These are phyloP conservation scores for Perkinsus chesapeaki DNA, from an alignment of 169 alveolate species.

Conservation along the genomic window DNA sequence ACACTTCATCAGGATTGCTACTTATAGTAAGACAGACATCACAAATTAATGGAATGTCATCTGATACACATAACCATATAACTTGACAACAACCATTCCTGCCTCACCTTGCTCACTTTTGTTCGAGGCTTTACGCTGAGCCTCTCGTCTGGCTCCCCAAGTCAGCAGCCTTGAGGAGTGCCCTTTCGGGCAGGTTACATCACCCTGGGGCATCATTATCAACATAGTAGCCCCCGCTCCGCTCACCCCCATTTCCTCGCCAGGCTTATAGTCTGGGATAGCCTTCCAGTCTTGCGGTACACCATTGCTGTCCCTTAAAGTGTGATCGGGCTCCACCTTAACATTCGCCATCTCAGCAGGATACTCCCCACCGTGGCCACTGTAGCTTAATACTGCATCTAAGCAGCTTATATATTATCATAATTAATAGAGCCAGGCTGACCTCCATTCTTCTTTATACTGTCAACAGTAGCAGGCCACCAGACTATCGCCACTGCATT, in stretches of 20 bases:
- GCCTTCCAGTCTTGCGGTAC: neutral
- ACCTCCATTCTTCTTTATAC: neutral
- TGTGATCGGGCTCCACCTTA: neutral
- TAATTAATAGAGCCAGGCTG: neutral
- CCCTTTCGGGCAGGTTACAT: neutral
- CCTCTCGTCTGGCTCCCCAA: neutral
- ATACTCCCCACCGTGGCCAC: neutral
- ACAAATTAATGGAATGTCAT: neutral
- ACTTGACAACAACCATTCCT: neutral
- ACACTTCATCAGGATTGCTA: neutral
- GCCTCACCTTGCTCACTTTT: neutral
- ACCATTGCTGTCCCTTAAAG: neutral
- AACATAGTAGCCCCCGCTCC: neutral
- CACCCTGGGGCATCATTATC: neutral
- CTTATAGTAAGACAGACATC: neutral
- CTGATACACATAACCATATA: neutral
- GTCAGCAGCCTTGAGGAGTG: neutral
- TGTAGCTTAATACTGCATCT: neutral
- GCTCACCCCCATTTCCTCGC: neutral
- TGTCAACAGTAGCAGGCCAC: neutral
- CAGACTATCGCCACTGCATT: neutral
- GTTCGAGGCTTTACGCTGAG: neutral
- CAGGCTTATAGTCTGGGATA: neutral
- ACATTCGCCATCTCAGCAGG: neutral
- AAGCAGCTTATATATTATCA: neutral